Percentiles rank a stretch among this genome's conserved stretches.
Conservation (phyloP, 1,284 basidiomycete genomes). For the Neonothopanus nambi region DNA sequence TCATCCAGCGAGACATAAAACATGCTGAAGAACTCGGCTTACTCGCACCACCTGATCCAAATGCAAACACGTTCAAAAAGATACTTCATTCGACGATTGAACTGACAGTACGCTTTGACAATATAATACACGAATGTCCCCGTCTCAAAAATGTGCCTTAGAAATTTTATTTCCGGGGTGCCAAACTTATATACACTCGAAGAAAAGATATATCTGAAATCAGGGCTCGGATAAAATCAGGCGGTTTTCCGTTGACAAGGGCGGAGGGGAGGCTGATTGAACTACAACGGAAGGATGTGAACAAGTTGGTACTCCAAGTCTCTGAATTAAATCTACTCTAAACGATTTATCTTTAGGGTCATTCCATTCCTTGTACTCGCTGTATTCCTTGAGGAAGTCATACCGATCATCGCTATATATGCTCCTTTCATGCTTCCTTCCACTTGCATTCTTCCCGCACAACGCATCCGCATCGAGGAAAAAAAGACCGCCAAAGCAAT, state of each 20-base stretch:
- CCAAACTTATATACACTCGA: conserved; percentile 68
- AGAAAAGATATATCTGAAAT: conserved; percentile 55
- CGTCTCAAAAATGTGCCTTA: conserved; percentile 28
- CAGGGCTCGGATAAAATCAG: conserved; percentile 50
- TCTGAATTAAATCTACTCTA: background rate
- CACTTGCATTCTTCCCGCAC: conserved; percentile 84
- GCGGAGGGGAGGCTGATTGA: conserved; percentile 65
- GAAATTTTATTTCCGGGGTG: conserved; percentile 80
- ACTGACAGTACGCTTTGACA: conserved; percentile 54
- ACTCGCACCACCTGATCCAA: conserved; percentile 60
- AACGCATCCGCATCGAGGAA: conserved; percentile 68
- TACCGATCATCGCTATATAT: conserved; percentile 85
- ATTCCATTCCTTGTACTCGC: conserved; percentile 80
- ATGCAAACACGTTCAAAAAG: conserved; percentile 54
- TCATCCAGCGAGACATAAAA: conserved; percentile 60
- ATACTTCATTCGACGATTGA: conserved; percentile 68
- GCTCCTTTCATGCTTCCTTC: conserved; percentile 85
- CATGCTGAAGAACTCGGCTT: conserved; percentile 70
- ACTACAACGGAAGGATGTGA: conserved; percentile 61
- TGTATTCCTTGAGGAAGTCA: conserved; percentile 76
- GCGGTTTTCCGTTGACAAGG: conserved; percentile 59
- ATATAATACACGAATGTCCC: conserved; percentile 6
- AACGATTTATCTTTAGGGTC: conserved; percentile 49
- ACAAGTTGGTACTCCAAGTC: conserved; percentile 65
- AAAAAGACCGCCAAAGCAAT: conserved; percentile 56